These are phyloP conservation scores for Microcos paniculata DNA, from an alignment of 345 rosid species.

Conservation along the genomic window DNA sequence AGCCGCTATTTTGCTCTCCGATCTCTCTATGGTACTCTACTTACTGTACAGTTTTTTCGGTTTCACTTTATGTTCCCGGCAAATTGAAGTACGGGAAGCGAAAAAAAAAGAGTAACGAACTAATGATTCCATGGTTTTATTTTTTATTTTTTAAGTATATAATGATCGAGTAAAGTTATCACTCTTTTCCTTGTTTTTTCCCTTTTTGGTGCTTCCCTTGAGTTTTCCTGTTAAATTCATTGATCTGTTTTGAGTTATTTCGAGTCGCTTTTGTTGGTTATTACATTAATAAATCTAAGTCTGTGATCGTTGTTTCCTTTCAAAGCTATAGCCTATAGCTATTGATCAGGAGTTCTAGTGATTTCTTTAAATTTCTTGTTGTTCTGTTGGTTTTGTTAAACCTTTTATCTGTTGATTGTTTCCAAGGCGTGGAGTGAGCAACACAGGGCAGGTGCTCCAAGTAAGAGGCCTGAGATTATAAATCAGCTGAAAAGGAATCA, in stretches of 20 bases:
- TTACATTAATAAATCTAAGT: background rate
- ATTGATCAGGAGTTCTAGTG: background rate
- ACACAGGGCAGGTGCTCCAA: constrained; percentile 47
- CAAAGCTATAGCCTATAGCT: background rate
- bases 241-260: background rate
- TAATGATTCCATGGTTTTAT: background rate
- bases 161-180: background rate
- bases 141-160: background rate
- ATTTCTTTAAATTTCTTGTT: background rate
- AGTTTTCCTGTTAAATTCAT: background rate
- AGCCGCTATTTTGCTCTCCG: constrained; percentile 80
- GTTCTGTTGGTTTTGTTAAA: background rate
- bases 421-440: constrained; percentile 79
- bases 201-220: background rate
- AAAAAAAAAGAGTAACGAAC: background rate
- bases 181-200: background rate
- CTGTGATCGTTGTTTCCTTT: background rate
- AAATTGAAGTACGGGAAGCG: background rate
- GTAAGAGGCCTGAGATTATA: constrained; percentile 66
- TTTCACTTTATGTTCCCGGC: background rate
- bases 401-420: background rate
- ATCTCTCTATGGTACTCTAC: constrained; percentile 65
- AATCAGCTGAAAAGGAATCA: constrained; percentile 63
- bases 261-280: background rate
- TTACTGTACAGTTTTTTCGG: background rate